Percentiles rank a stretch among this genome's conserved stretches.
These are phyloP conservation scores for Trichosanthes truncata DNA, from an alignment of 306 rosid genomes.

Conservation along the genomic window DNA sequence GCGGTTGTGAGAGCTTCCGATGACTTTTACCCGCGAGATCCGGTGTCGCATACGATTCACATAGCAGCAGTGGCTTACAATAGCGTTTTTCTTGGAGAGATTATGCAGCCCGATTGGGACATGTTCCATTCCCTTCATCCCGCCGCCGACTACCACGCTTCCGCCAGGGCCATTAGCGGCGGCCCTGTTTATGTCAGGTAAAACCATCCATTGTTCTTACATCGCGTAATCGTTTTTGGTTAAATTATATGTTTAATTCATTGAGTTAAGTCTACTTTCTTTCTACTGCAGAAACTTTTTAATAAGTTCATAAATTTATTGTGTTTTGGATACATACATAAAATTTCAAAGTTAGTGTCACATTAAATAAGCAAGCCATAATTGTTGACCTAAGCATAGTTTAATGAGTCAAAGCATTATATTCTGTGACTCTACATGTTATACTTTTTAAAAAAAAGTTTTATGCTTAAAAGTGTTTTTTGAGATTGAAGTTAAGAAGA, in stretches of 20 bases:
- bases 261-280: not conserved
- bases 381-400: too few species aligned
- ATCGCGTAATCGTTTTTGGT: not conserved
- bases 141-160: constrained; percentile 82
- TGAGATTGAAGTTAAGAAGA: too few species aligned
- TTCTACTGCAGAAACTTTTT: not conserved
- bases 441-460: too few species aligned
- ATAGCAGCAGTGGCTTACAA: constrained; percentile 83
- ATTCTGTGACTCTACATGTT: too few species aligned
- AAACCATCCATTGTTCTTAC: not conserved
- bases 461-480: too few species aligned
- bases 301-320: not conserved
- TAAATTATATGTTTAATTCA: not conserved
- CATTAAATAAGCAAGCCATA: too few species aligned
- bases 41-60: constrained; percentile 75
- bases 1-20: constrained; percentile 81
- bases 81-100: constrained; percentile 82
- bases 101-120: constrained; percentile 95
- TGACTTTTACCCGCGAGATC: constrained; percentile 82
- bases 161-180: constrained; percentile 87
- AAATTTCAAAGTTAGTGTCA: too few species aligned
- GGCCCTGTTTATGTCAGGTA: constrained; percentile 82
- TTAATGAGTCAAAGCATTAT: too few species aligned
- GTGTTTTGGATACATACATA: too few species aligned
- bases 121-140: constrained; percentile 89